These are phyloP conservation scores for Biscogniauxia mediterranea DNA, from an alignment of 2,329 filamentous ascomycete species.

Conservation along the genomic window DNA sequence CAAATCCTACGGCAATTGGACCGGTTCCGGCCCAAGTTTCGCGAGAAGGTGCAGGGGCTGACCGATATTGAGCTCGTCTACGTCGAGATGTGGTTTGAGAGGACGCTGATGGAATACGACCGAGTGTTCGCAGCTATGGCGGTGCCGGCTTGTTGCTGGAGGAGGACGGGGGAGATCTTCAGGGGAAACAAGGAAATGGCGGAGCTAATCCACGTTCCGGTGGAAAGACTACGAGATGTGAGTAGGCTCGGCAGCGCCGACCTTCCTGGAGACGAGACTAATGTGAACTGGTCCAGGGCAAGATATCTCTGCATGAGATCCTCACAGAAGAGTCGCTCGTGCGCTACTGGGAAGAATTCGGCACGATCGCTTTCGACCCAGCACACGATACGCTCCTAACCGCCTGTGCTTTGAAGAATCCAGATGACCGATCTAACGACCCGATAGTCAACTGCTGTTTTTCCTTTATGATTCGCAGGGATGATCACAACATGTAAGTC, in stretches of 20 bases:
- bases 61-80: conserved; percentile 93
- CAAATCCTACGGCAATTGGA: conserved; percentile 91
- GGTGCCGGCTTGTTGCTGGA: conserved; percentile 95
- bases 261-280: conserved; percentile 2
- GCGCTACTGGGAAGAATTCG: conserved; percentile 98
- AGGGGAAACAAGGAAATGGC: conserved; percentile 99
- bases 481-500: conserved; percentile 92
- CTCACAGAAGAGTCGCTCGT: conserved; percentile 93
- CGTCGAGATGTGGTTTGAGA: conserved; percentile 99
- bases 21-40: conserved; percentile 90
- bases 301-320: conserved; percentile 92
- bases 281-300: conserved; percentile 59
- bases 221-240: conserved; percentile 87
- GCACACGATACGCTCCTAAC: conserved; percentile 94
- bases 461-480: conserved; percentile 92
- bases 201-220: conserved; percentile 87
- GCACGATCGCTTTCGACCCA: conserved; percentile 93
- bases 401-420: conserved; percentile 86
- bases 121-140: conserved; percentile 99
- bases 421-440: conserved; percentile 64
- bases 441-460: conserved; percentile 90
- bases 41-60: conserved; percentile 87
- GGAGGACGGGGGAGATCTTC: conserved; percentile 95
- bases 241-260: conserved; percentile 37
- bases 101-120: conserved; percentile 95